phyloP scores from a whole-genome alignment of 2,329 filamentous ascomycete genomes.

The Basipetospora chlamydospora region DNA sequence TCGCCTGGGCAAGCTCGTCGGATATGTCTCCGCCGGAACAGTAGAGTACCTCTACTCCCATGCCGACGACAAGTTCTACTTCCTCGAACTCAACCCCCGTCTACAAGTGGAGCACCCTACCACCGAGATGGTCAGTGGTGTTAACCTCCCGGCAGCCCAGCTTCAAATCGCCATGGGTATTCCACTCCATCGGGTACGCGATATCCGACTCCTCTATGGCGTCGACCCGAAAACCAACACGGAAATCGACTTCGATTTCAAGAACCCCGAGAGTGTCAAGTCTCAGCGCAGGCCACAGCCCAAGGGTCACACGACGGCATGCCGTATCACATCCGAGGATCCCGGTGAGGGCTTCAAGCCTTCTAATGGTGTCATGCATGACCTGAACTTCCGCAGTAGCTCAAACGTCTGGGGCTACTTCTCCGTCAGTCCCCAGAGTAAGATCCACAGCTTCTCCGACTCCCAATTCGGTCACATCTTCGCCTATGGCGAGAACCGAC shows the following conservation, averaged over 20 bases:
- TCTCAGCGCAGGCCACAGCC: conserved; percentile 81
- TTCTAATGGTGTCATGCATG: conserved; percentile 96
- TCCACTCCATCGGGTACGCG: conserved; percentile 83
- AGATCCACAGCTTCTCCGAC: conserved; percentile 98
- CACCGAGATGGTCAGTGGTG: conserved; percentile 97
- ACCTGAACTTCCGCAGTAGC: conserved; percentile 95
- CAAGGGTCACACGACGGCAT: conserved; percentile 95
- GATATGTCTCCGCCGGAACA: conserved; percentile 96
- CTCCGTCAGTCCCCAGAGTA: conserved; percentile 89
- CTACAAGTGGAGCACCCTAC: conserved; percentile 99
- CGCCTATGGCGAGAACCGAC: conserved; percentile 93
- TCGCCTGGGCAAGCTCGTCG: conserved; percentile 81
- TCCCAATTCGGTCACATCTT: conserved; percentile 99
- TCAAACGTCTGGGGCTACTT: conserved; percentile 99
- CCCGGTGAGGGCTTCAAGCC: conserved; percentile 99
- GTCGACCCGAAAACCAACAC: conserved; percentile 77
- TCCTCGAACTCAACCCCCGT: conserved; percentile 95
- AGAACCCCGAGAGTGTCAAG: conserved; percentile 65
- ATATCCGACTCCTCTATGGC: conserved; percentile 92
- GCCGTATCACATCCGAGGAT: conserved; percentile 97
- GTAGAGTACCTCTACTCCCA: conserved; percentile 99
- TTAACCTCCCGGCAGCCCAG: conserved; percentile 92
- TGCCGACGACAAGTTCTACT: conserved; percentile 97
- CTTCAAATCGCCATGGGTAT: conserved; percentile 99
- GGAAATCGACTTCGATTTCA: conserved; percentile 94